Evolutionary conservation across 2,329 filamentous ascomycete genomes (phyloP).

Genomic region (Trichophyton mentagrophytes): DNA sequence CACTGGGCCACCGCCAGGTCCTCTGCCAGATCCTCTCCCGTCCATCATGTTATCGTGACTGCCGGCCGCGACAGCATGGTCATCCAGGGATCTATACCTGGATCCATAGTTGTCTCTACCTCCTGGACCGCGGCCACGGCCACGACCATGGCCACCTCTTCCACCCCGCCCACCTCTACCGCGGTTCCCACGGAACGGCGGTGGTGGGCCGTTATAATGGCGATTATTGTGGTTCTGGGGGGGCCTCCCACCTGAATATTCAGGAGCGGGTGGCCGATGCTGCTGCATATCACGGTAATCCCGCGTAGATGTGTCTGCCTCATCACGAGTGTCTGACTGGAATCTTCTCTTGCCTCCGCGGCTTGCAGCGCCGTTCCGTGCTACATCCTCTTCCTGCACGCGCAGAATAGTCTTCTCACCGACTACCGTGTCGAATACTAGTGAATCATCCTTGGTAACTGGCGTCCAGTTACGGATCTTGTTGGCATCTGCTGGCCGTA

Average conservation of each 20-base stretch:
- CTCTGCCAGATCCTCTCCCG: conserved; percentile 17
- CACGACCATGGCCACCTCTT: conserved; percentile 27
- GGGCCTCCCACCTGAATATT: conserved; percentile 14
- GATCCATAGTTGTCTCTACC: conserved; percentile 32
- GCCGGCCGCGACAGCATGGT: conserved; percentile 28
- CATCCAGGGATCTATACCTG: conserved; percentile 56
- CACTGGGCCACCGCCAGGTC: conserved; percentile 19
- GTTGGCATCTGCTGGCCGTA: conserved; percentile 64
- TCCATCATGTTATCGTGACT: conserved; percentile 23
- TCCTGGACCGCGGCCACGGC: conserved; percentile 35
- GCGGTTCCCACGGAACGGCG: conserved; percentile 19
- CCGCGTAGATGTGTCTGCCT: conserved; percentile 30
- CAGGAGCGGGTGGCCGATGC: conserved; percentile 19
- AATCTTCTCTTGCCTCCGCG: conserved; percentile 36
- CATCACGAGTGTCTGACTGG: conserved; percentile 46
- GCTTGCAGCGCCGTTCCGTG: neutral
- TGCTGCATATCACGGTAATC: conserved; percentile 18
- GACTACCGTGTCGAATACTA: conserved; percentile 70
- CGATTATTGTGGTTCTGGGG: conserved; percentile 21
- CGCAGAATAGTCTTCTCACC: conserved; percentile 75
- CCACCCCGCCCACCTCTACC: conserved; percentile 35
- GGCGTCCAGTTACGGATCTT: conserved; percentile 77
- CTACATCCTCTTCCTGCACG: conserved; percentile 55
- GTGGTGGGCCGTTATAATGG: conserved; percentile 21
- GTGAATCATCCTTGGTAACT: conserved; percentile 54